These are phyloP conservation scores for Laguncularia racemosa DNA, from an alignment of 345 rosid species.

Conservation along the genomic window DNA sequence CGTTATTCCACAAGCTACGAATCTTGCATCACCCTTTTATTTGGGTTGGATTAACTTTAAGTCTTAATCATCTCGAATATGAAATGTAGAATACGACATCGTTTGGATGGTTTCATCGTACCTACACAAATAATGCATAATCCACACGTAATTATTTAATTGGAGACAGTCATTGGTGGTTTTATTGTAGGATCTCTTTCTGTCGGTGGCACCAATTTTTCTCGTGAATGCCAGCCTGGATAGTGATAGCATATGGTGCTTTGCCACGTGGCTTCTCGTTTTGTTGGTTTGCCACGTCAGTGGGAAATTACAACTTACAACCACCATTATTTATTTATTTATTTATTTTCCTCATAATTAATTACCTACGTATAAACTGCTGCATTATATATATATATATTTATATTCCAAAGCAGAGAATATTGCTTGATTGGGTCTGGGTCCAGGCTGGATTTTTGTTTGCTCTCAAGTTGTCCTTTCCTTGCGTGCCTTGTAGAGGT, in stretches of 20 bases:
- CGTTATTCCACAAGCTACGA: no score
- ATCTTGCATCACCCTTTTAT: no score
- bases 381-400: no score
- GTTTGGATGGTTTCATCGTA: no score
- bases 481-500: background rate
- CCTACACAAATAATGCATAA: no score
- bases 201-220: conserved; percentile 4
- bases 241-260: background rate
- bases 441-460: conserved; percentile 5
- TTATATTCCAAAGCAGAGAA: no score
- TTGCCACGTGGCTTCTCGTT: background rate
- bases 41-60: no score
- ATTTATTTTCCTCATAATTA: background rate
- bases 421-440: background rate
- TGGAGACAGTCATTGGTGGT: no score
- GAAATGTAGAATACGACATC: no score
- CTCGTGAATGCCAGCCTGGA: conserved; percentile 4
- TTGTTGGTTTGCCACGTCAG: background rate
- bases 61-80: no score
- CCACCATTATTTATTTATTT: background rate
- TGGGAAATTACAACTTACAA: background rate
- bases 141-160: no score
- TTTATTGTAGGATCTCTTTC: background rate
- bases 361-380: background rate
- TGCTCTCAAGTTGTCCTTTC: background rate